phyloP scores from a whole-genome alignment of 2,329 filamentous ascomycete species.

The Colletotrichum sp. region DNA sequence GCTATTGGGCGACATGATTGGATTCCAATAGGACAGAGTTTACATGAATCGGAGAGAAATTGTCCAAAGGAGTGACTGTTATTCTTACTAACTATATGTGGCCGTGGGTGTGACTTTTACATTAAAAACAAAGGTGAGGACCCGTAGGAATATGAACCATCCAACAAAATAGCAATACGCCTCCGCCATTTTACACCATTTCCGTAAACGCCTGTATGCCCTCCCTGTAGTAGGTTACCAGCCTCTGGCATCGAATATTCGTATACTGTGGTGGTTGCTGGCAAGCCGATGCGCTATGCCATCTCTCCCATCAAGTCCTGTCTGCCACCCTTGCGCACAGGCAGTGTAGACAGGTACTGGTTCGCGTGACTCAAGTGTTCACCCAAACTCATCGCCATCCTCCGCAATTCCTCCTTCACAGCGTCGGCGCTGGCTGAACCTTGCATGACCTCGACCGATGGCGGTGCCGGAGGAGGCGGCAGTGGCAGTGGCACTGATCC shows the following conservation, averaged over 20 bases:
- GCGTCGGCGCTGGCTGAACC: conserved; percentile 56
- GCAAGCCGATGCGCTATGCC: not conserved
- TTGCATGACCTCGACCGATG: conserved; percentile 58
- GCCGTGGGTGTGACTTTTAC: not conserved
- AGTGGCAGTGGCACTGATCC: conserved; percentile 24
- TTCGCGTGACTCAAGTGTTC: conserved; percentile 55
- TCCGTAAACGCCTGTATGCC: not conserved
- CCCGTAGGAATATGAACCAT: not conserved
- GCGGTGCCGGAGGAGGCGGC: conserved; percentile 48
- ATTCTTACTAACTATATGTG: not conserved
- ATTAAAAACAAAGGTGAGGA: not conserved
- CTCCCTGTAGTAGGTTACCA: not conserved
- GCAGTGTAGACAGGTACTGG: conserved; percentile 46
- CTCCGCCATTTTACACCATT: not conserved
- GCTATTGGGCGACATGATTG: conserved; percentile 73
- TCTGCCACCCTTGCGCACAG: conserved; percentile 37
- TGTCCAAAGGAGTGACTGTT: not conserved
- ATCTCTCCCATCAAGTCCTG: conserved; percentile 13
- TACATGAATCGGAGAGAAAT: not conserved
- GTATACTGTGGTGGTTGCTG: not conserved
- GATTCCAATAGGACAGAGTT: conserved; percentile 16
- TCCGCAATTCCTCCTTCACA: conserved; percentile 55
- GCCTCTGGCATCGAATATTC: not conserved
- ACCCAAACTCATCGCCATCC: conserved; percentile 53
- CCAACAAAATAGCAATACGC: not conserved